phyloP scores from a whole-genome alignment of 2,329 filamentous ascomycete genomes.

The Laburnicola sp. region DNA sequence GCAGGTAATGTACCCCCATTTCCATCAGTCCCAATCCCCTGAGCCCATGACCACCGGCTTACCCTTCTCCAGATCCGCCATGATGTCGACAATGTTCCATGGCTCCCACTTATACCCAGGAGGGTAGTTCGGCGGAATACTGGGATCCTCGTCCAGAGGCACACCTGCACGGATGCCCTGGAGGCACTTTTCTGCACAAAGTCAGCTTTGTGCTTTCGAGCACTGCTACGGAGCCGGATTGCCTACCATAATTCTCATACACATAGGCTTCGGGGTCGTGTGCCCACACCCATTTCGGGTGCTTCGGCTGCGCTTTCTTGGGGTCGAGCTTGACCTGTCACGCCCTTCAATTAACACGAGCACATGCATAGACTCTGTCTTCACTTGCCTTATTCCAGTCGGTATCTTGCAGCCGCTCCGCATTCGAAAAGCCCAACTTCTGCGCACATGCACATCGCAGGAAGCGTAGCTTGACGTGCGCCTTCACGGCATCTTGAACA shows the following conservation, averaged over 20 bases:
- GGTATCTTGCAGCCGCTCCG: constrained; percentile 6
- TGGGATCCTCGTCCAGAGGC: neutral
- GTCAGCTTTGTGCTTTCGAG: no score
- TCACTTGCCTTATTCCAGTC: constrained; percentile 6
- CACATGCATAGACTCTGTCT: no score
- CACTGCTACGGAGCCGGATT: no score
- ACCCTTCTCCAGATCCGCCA: constrained; percentile 1
- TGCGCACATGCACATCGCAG: constrained; percentile 15
- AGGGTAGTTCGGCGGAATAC: constrained; percentile 5
- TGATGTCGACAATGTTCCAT: constrained; percentile 4
- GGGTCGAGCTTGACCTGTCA: constrained; percentile 4
- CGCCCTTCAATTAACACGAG: neutral
- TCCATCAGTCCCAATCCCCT: neutral
- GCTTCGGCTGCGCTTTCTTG: constrained; percentile 8
- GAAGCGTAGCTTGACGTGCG: constrained; percentile 25
- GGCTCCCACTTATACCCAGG: constrained; percentile 6
- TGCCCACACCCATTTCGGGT: constrained; percentile 10
- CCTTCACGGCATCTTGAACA: constrained; percentile 15
- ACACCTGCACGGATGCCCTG: constrained; percentile 1
- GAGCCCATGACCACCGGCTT: constrained; percentile 2
- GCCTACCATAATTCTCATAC: constrained; percentile 10
- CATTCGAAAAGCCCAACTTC: constrained; percentile 15
- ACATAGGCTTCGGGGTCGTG: constrained; percentile 15
- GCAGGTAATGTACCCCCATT: no score
- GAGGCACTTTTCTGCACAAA: neutral